Conservation (phyloP, 495 filamentous ascomycete genomes). For the Hypoxylon cercidicola region DNA sequence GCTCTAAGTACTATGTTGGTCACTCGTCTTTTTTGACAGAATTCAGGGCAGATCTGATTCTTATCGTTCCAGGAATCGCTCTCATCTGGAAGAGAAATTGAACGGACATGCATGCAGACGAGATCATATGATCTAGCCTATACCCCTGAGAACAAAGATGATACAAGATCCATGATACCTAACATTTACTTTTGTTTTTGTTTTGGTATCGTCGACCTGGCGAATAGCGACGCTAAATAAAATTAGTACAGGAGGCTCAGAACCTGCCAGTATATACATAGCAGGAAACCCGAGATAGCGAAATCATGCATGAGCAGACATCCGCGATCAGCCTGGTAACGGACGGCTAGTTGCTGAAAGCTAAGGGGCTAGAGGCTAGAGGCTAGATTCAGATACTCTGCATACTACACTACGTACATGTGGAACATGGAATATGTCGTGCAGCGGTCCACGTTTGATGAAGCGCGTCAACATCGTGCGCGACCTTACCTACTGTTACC, state of each 20-base stretch:
- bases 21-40: slow-evolving; percentile 21
- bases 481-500: slow-evolving; percentile 12
- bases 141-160: slow-evolving; percentile 4
- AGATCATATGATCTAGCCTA: slow-evolving; percentile 45
- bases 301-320: slow-evolving; percentile 34
- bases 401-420: slow-evolving; percentile 34
- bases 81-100: slow-evolving; percentile 30
- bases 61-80: slow-evolving; percentile 39
- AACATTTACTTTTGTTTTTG: neutral
- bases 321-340: slow-evolving; percentile 26
- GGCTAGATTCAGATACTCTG: slow-evolving; percentile 43
- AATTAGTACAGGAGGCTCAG: slow-evolving; percentile 17
- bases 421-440: slow-evolving; percentile 46
- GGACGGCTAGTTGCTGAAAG: slow-evolving; percentile 11
- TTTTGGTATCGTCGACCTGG: slow-evolving; percentile 26
- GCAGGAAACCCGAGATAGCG: slow-evolving; percentile 24
- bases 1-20: slow-evolving; percentile 34
- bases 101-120: slow-evolving; percentile 40
- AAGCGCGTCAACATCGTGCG: slow-evolving; percentile 42
- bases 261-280: slow-evolving; percentile 11
- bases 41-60: slow-evolving; percentile 31
- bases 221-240: slow-evolving; percentile 11
- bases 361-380: neutral
- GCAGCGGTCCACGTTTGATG: slow-evolving; percentile 44
- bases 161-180: slow-evolving; percentile 25